Evolutionary conservation across 768 basidiomycete genomes (phyloP), one percentile per base, ranked within the genome.

Genomic region (Trametopsis cervina): DNA sequence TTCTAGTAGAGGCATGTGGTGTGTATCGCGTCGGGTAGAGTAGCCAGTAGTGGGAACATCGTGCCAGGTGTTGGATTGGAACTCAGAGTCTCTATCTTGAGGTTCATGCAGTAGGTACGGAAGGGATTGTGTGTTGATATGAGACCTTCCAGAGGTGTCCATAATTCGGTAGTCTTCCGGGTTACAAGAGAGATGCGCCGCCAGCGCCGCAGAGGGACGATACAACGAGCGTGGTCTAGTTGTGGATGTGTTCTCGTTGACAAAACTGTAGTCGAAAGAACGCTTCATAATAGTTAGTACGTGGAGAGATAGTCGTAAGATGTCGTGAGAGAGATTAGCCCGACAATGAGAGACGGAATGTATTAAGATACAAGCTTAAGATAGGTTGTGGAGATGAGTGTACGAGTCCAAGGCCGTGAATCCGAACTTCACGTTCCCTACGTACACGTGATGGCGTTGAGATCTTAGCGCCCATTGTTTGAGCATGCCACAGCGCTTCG

Each of bases 221-320:
- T 44, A 46, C n/a, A 43, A 50, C 18, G 47, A 57, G 50, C 49
- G 37, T 47, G 46, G 45, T 52, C 17, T 42, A 22, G 20, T 54
- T 46, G 46, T 41, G 29, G 7, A 7, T 7, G 9, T 33, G 29
- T 33, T 33, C 29, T 33, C 29, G 29, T 42, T 44, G 37, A 53
- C 52, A 58, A 54, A 60, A 40, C 53, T 51, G 52, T 48, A 46
- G 38, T 58, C 51, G 46, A 50, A 53, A 17, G 52, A 40, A 40
- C 49, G 51, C 42, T 57, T 55, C 61, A 59, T 60, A 33, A 29
- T 48, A 15, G 35, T 49, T 15, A 33, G 29, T 33, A 15, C 15
- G 29, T 33, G 11, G 20, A 27, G 27, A 27, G 22, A 42, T 23
- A 24, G 51, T 55, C 52, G 52, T 52, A 42, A 50, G 43, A 33